Evolutionary conservation across 2,329 filamentous ascomycete species (phyloP).

Genomic region (Thelonectria discophora): DNA sequence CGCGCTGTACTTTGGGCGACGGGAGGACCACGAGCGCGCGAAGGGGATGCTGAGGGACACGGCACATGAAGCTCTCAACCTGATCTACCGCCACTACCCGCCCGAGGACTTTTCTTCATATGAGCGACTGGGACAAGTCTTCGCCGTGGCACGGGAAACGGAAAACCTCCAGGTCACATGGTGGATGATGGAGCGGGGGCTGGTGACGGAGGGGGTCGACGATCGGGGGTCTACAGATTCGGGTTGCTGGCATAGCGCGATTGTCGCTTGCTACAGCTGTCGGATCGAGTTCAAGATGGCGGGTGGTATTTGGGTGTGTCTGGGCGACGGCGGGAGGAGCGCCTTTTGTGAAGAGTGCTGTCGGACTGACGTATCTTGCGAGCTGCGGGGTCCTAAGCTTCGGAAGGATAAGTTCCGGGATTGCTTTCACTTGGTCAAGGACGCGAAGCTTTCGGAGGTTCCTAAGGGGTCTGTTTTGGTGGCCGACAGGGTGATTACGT

Average conservation of each 20-base stretch:
- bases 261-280: too few species aligned
- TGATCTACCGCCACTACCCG: constrained; percentile 18
- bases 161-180: constrained; percentile 8
- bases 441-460: constrained; percentile 12
- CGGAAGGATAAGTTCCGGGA: too few species aligned
- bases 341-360: constrained; percentile 6
- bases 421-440: constrained; percentile 1
- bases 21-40: not conserved
- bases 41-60: not conserved
- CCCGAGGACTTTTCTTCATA: constrained; percentile 14
- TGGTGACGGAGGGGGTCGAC: not conserved
- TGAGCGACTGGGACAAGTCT: constrained; percentile 6
- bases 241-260: too few species aligned
- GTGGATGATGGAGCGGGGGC: constrained; percentile 10
- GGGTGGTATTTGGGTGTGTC: constrained; percentile 12
- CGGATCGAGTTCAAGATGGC: not conserved
- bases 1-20: constrained; percentile 6
- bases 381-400: not conserved
- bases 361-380: not conserved
- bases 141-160: constrained; percentile 3
- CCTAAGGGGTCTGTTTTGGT: constrained; percentile 20
- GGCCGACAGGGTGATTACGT: constrained; percentile 10
- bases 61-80: constrained; percentile 5
- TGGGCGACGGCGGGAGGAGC: not conserved
- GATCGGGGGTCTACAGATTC: too few species aligned